phyloP scores from a whole-genome alignment of 2,329 filamentous ascomycete genomes.

The Dactylellina cionopaga region DNA sequence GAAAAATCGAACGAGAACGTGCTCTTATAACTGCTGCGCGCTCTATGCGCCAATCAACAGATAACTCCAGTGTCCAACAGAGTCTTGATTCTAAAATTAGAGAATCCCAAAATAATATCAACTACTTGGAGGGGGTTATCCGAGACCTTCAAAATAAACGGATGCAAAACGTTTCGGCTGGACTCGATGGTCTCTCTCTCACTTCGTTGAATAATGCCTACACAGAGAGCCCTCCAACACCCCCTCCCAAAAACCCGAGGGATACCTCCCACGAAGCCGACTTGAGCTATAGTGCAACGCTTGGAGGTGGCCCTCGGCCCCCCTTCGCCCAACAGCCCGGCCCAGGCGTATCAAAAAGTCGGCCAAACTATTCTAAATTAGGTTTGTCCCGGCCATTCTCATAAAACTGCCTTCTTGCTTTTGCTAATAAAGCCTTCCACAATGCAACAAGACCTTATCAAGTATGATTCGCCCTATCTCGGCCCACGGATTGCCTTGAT shows the following conservation, averaged over 20 bases:
- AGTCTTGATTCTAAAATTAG: conserved; percentile 93
- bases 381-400: conserved; percentile 68
- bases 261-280: conserved; percentile 59
- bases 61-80: conserved; percentile 89
- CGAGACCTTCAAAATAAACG: conserved; percentile 74
- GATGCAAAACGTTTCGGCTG: conserved; percentile 76
- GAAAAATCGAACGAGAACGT: conserved; percentile 98
- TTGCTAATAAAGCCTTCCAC: neutral
- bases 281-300: conserved; percentile 78
- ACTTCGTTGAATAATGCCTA: conserved; percentile 5
- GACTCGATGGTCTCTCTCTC: conserved; percentile 64
- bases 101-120: conserved; percentile 89
- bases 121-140: conserved; percentile 94
- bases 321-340: conserved; percentile 79
- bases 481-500: conserved; percentile 98
- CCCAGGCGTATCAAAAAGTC: conserved; percentile 74
- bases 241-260: conserved; percentile 56
- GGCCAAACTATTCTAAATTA: conserved; percentile 94
- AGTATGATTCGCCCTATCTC: conserved; percentile 95
- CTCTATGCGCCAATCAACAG: conserved; percentile 93
- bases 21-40: conserved; percentile 92
- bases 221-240: conserved; percentile 52
- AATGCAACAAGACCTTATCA: conserved; percentile 92
- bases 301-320: conserved; percentile 69
- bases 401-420: neutral